Evolutionary conservation across 78 protist species (phyloP).

Genomic region (Dictyostelium brefeldianum): DNA sequence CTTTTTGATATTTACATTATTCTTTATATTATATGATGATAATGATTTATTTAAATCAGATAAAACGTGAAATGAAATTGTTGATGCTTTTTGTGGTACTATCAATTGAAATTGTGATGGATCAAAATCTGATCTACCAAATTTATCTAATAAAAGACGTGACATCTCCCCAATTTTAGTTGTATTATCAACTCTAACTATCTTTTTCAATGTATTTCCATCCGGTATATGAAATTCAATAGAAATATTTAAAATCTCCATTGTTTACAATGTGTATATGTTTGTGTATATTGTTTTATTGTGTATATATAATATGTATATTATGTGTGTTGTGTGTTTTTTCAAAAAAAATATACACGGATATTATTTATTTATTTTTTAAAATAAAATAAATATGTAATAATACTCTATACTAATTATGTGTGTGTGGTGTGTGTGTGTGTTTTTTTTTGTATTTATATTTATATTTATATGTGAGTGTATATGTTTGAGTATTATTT

Average conservation of each 20-base stretch:
- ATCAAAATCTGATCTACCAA: slow-evolving; percentile 61
- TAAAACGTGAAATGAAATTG: background rate
- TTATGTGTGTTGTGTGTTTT: no score
- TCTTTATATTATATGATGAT: slow-evolving; percentile 47
- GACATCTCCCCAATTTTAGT: slow-evolving; percentile 58
- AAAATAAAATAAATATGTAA: no score
- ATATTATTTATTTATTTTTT: no score
- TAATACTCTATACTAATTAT: no score
- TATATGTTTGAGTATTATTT: no score
- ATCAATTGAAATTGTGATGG: slow-evolving; percentile 49
- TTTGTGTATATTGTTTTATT: no score
- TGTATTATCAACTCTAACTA: slow-evolving; percentile 46
- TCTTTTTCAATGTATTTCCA: slow-evolving; percentile 35
- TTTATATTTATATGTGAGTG: no score
- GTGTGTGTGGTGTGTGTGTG: no score
- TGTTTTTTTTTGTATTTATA: no score
- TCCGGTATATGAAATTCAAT: slow-evolving; percentile 64
- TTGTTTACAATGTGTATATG: background rate
- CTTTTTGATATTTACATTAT: slow-evolving; percentile 62
- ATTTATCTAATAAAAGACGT: slow-evolving; percentile 56
- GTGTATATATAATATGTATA: no score
- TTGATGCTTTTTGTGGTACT: background rate
- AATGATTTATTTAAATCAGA: slow-evolving; percentile 47
- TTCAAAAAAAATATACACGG: no score
- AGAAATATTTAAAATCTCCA: slow-evolving; percentile 46